Percentiles rank a stretch among this genome's conserved stretches.
Evolutionary conservation across 2,329 filamentous ascomycete genomes (phyloP).

Genomic region (Zymoseptoria ardabiliae): DNA sequence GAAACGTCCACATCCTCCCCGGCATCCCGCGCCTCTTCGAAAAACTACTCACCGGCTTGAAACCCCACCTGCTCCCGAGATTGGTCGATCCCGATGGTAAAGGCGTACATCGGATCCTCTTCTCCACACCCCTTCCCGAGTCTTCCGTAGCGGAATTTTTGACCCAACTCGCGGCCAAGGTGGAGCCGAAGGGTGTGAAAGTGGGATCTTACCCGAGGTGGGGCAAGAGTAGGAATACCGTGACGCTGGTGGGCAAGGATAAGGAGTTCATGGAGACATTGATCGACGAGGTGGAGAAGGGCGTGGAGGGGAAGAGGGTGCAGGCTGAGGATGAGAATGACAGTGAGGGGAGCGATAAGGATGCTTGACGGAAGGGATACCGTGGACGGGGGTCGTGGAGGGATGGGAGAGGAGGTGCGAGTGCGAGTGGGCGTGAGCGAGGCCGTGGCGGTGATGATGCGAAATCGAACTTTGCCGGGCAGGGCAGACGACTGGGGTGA

Average conservation of each 20-base stretch:
- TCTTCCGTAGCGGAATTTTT: conserved; percentile 78
- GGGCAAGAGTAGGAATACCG: conserved; percentile 80
- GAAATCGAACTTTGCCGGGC: neutral
- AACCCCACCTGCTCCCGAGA: conserved; percentile 61
- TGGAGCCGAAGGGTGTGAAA: conserved; percentile 72
- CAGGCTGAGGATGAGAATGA: conserved; percentile 57
- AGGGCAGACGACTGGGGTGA: neutral
- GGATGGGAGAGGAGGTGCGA: no score
- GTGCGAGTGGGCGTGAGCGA: no score
- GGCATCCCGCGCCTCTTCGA: conserved; percentile 84
- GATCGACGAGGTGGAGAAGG: conserved; percentile 67
- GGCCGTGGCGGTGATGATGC: neutral
- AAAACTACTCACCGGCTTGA: conserved; percentile 67
- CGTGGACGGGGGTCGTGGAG: neutral
- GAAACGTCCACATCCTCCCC: conserved; percentile 87
- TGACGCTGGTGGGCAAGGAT: conserved; percentile 77
- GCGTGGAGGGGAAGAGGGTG: conserved; percentile 66
- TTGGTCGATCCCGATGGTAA: conserved; percentile 74
- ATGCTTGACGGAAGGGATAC: conserved; percentile 15
- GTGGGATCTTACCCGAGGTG: conserved; percentile 92
- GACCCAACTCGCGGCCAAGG: conserved; percentile 66
- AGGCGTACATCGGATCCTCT: conserved; percentile 67
- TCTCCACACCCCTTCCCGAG: conserved; percentile 82
- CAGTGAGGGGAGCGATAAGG: conserved; percentile 36
- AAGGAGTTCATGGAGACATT: conserved; percentile 69